Percentiles rank a stretch among this genome's conserved stretches.
These are phyloP conservation scores for Cadophora sp. DNA, from an alignment of 2,329 filamentous ascomycete genomes.

Conservation along the genomic window DNA sequence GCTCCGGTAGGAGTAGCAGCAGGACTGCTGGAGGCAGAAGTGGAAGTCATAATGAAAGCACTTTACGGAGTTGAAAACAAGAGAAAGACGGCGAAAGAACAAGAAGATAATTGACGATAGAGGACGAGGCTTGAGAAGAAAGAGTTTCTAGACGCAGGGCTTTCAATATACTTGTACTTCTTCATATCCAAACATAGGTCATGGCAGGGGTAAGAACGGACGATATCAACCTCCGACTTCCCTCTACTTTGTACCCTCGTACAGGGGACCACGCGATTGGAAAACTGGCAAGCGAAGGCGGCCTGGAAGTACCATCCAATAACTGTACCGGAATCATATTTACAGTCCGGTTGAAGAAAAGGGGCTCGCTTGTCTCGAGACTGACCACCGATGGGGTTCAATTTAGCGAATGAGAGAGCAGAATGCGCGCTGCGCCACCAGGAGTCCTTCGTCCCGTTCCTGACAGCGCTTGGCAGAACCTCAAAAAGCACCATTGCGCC, in stretches of 20 bases:
- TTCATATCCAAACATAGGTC: background rate
- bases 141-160: background rate
- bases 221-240: background rate
- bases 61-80: background rate
- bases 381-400: background rate
- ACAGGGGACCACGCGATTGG: background rate
- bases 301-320: background rate
- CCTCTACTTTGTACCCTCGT: slow-evolving; percentile 1
- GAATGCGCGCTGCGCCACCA: background rate
- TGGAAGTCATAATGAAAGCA: background rate
- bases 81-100: background rate
- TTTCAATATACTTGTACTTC: slow-evolving; percentile 13
- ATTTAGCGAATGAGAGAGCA: background rate
- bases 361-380: slow-evolving; percentile 10
- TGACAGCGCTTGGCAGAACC: slow-evolving; percentile 13
- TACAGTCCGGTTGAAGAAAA: background rate
- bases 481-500: background rate
- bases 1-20: background rate
- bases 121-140: background rate
- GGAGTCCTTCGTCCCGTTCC: background rate
- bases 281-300: background rate
- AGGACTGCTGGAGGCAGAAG: background rate
- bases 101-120: background rate
- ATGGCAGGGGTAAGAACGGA: background rate
- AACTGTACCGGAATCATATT: background rate